A percentile compares a stretch with the other conserved stretches of the same genome.
Evolutionary conservation across 805 yeast species (phyloP).

Genomic region (Starmerella stigmatis): DNA sequence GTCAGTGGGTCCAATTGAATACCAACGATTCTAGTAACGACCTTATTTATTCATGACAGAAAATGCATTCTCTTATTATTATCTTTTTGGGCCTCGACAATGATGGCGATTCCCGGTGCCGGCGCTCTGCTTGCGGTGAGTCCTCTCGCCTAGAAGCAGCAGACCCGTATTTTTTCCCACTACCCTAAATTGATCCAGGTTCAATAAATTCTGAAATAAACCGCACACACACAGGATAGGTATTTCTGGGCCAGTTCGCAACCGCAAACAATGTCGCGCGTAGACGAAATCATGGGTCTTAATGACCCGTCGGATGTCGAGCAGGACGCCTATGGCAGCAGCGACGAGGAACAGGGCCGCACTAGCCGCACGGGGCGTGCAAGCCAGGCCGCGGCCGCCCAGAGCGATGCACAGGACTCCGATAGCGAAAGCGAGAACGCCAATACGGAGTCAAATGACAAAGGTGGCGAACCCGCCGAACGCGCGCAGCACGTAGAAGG

Average conservation of each 20-base stretch:
- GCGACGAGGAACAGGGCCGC: constrained; percentile 17
- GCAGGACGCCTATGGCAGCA: constrained; percentile 8
- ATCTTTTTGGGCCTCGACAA: too few species aligned
- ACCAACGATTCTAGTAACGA: not conserved
- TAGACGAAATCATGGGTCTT: constrained; percentile 20
- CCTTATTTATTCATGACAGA: not conserved
- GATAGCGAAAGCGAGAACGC: not conserved
- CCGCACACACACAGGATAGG: not conserved
- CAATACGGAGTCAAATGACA: constrained; percentile 21
- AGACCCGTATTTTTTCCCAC: not conserved
- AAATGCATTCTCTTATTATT: too few species aligned
- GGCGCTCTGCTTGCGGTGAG: too few species aligned
- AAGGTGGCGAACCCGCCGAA: constrained; percentile 24
- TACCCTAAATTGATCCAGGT: not conserved
- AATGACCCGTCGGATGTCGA: constrained; percentile 14
- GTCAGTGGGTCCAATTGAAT: not conserved
- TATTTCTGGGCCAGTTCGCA: not conserved
- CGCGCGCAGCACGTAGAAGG: constrained; percentile 18
- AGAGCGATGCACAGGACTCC: constrained; percentile 5
- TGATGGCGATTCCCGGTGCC: too few species aligned
- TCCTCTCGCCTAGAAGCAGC: too few species aligned
- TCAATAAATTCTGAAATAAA: too few species aligned
- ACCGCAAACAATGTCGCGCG: constrained; percentile 13
- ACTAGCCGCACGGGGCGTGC: not conserved
- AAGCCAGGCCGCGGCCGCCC: too few species aligned